A percentile compares a stretch with the other conserved stretches of the same genome.
Evolutionary conservation across 208 protist species (phyloP).

Genomic region (Trypanosoma caninum): DNA sequence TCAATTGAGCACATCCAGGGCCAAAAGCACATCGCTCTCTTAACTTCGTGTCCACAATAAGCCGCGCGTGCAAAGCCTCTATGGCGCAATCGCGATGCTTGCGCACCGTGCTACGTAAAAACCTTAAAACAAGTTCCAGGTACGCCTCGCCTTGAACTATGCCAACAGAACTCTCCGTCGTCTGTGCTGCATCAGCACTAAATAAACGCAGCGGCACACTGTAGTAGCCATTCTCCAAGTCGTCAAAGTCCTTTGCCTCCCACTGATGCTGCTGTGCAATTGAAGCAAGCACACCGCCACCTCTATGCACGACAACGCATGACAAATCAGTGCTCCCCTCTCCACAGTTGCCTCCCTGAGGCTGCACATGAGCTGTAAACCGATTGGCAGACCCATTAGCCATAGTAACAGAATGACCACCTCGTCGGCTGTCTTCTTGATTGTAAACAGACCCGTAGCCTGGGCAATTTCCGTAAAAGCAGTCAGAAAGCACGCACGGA

Average conservation of each 20-base stretch:
- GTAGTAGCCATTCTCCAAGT: conserved; percentile 41
- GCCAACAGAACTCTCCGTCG: background rate
- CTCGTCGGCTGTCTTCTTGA: background rate
- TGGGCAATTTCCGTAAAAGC: conserved; percentile 24
- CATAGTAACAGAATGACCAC: background rate
- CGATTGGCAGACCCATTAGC: background rate
- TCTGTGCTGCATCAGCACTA: background rate
- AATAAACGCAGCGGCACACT: background rate
- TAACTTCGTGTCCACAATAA: conserved; percentile 19
- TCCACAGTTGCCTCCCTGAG: conserved; percentile 1
- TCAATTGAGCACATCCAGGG: conserved; percentile 37
- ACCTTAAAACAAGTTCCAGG: conserved; percentile 33
- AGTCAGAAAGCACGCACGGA: conserved; percentile 17
- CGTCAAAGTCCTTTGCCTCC: conserved; percentile 34
- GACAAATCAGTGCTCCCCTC: background rate
- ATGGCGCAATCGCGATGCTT: conserved; percentile 49
- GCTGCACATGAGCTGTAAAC: conserved; percentile 52
- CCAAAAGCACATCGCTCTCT: conserved; percentile 43
- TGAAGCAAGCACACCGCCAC: conserved; percentile 6
- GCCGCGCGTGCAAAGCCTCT: conserved; percentile 31
- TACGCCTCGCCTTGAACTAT: conserved; percentile 34
- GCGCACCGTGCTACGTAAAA: conserved; percentile 52
- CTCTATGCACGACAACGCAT: background rate
- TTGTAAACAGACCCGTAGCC: background rate
- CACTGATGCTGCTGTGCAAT: conserved; percentile 38